Conservation (phyloP, 495 filamentous ascomycete species). For the Talaromyces proteolyticus region DNA sequence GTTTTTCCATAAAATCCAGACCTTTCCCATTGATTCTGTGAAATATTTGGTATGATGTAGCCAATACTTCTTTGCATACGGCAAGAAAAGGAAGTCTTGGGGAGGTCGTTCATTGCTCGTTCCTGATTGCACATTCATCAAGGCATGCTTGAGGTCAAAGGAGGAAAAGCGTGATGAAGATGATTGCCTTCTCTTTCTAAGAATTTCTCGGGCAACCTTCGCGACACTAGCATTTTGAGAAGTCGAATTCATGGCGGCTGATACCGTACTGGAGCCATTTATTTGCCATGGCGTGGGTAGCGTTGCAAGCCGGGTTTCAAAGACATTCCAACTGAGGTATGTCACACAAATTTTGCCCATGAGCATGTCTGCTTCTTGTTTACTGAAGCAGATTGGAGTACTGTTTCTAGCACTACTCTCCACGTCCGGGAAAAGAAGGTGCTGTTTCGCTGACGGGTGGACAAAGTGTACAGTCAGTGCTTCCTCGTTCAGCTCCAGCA, state of each 20-base stretch:
- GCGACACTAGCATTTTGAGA: not conserved
- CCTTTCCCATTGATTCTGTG: not conserved
- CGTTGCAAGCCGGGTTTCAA: not conserved
- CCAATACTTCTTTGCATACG: not conserved
- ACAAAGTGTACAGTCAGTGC: constrained; percentile 29
- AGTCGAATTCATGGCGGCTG: not conserved
- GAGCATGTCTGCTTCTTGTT: constrained; percentile 14
- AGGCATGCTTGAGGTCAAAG: not conserved
- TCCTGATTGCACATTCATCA: not conserved
- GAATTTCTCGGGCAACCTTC: constrained; percentile 3
- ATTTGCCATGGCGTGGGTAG: not conserved
- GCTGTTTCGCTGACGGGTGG: constrained; percentile 39
- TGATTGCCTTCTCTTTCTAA: not conserved
- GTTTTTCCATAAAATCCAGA: not conserved
- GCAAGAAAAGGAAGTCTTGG: not conserved
- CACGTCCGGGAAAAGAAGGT: constrained; percentile 21
- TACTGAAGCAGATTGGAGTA: constrained; percentile 9
- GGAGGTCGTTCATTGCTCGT: not conserved
- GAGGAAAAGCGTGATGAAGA: not conserved
- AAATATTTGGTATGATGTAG: not conserved
- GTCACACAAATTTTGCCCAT: constrained; percentile 33
- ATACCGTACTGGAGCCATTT: not conserved
- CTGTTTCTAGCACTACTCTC: not conserved
- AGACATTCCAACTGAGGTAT: constrained; percentile 29
- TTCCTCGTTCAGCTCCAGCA: constrained; percentile 39